Conservation (phyloP, 768 basidiomycete species). For the Tricholoma furcatifolium region DNA sequence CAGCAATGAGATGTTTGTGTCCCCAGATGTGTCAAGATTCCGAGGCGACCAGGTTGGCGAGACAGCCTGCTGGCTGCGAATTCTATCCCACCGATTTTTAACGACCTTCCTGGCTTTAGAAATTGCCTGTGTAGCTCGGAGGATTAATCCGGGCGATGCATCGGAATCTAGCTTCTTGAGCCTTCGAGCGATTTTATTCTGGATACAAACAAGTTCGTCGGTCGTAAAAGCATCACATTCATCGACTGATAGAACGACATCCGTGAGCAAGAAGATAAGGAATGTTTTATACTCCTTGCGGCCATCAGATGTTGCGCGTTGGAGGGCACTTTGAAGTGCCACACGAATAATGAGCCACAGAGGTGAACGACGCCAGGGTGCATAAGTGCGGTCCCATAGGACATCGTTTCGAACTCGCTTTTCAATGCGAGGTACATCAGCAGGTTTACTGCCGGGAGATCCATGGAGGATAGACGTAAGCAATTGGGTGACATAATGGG, state of each 20-base stretch:
- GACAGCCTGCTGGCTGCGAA: constrained; percentile 22
- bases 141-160: constrained; percentile 19
- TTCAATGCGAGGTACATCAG: constrained; percentile 24
- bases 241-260: constrained; percentile 22
- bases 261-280: constrained; percentile 38
- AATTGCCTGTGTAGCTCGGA: constrained; percentile 18
- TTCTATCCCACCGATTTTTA: constrained; percentile 31
- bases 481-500: constrained; percentile 48
- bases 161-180: constrained; percentile 33
- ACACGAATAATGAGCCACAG: constrained; percentile 52
- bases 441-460: constrained; percentile 25
- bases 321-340: constrained; percentile 37
- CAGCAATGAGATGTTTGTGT: constrained; percentile 32
- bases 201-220: constrained; percentile 35
- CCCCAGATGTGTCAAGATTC: constrained; percentile 24
- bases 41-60: constrained; percentile 24
- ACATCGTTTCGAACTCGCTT: constrained; percentile 51
- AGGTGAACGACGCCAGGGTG: constrained; percentile 50
- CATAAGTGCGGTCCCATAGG: constrained; percentile 33
- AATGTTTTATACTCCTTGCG: constrained; percentile 43
- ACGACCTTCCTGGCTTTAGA: constrained; percentile 21
- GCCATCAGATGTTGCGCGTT: constrained; percentile 4
- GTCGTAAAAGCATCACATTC: constrained; percentile 21
- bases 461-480: constrained; percentile 46
- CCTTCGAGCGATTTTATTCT: constrained; percentile 35